Evolutionary conservation across 768 basidiomycete species (phyloP), one percentile per base, ranked within the genome.

Genomic region (Ramaria sp.): DNA sequence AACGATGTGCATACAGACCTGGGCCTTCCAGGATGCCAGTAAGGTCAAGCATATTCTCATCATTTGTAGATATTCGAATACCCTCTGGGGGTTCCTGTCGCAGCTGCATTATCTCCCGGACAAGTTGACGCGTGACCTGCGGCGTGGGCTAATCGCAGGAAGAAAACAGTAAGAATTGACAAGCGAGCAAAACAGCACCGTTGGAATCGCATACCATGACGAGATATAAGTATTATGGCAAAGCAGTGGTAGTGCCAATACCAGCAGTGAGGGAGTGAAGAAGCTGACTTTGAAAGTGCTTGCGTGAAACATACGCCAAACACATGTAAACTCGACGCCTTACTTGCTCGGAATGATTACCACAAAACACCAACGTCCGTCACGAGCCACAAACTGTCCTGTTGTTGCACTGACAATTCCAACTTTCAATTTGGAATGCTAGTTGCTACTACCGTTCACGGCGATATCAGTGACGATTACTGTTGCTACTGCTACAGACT

Each of bases 11-110:
- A 38, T 2, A 71, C 86, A 66, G 61, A 93, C 92, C 89, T 60
- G 93, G 93, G 0, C 93, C 93, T 65, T 91, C 80, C 17, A 97
- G 89, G 53, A 92, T 83, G 1, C 92, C 93, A 1, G 82, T 86
- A 41, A 97, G 77, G 66, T 91, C 86, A 20, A 92, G 72, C 73
- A 95, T 83, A 65, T 95, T 89, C 65, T 94, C 89, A 52, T 96
- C 93, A 59, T 75, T 86, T 3, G 86, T 82, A 55, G 85, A 80
- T 30, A 96, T 78, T 63, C 93, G 83, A 66, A 96, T 91, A n/a
- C 92, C 93, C 65, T 96, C 93, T 12, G 88, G 88, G 37, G 93
- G 93, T 60, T 75, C 84, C 60, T 77, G 85, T 70, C 84, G 82
- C 59, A 97, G 80, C 63, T 88, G 84, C 39, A 75, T 78, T 45